Conservation (phyloP, 345 rosid species). For the Linum tenue region DNA sequence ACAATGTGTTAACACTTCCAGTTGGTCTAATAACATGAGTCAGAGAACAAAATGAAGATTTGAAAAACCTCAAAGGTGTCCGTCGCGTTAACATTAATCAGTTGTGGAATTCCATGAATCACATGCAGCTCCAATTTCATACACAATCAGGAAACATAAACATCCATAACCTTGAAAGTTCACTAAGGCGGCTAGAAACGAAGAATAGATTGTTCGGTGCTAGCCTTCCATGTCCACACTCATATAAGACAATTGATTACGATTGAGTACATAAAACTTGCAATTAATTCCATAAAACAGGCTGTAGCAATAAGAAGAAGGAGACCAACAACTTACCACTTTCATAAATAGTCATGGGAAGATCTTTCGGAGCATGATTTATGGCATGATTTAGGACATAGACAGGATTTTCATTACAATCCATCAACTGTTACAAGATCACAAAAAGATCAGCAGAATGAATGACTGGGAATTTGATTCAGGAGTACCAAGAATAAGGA, state of each 20-base stretch:
- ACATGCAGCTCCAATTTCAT: conserved; percentile 65
- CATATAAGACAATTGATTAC: too few species aligned
- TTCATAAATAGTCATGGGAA: conserved; percentile 79
- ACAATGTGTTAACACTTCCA: conserved; percentile 8
- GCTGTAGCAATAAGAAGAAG: too few species aligned
- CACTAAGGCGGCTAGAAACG: background rate
- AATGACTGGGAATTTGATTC: too few species aligned
- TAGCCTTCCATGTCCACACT: background rate
- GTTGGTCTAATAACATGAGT: conserved; percentile 1
- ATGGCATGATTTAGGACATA: conserved; percentile 83
- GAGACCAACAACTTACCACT: conserved; percentile 44
- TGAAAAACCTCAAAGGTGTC: conserved; percentile 80
- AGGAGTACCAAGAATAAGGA: too few species aligned
- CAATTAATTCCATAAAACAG: too few species aligned
- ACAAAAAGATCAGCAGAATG: too few species aligned
- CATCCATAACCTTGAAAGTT: background rate
- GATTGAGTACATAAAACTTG: too few species aligned
- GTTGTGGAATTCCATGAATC: conserved; percentile 92
- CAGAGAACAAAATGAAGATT: background rate
- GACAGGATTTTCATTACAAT: conserved; percentile 88
- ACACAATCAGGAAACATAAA: background rate
- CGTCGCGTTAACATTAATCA: conserved; percentile 74
- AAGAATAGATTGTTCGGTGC: background rate
- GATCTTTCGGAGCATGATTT: conserved; percentile 85
- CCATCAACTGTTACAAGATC: conserved; percentile 78